phyloP scores from a whole-genome alignment of 176 grass and related monocot species.

The Musa schizocarpa region DNA sequence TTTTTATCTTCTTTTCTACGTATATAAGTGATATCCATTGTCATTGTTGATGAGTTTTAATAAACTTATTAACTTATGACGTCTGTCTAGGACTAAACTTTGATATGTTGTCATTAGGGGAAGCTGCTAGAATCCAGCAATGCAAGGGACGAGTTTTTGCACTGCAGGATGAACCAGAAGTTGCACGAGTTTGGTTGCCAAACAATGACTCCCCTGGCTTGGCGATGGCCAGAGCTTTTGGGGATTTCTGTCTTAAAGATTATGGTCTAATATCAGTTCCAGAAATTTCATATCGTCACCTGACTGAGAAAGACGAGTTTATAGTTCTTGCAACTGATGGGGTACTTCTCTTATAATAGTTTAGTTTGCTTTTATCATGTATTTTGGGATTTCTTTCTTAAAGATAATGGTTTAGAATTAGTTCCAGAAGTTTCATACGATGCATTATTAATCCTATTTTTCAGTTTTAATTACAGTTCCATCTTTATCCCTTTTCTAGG shows the following conservation, averaged over 20 bases:
- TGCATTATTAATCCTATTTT: too few species aligned
- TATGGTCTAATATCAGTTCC: slow-evolving; percentile 99
- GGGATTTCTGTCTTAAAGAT: slow-evolving; percentile 98
- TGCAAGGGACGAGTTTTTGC: slow-evolving; percentile 95
- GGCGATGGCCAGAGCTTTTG: slow-evolving; percentile 98
- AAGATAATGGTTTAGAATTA: too few species aligned
- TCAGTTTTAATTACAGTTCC: too few species aligned
- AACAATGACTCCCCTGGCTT: slow-evolving; percentile 92
- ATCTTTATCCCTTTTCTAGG: too few species aligned
- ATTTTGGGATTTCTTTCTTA: too few species aligned
- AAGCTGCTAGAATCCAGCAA: slow-evolving; percentile 83
- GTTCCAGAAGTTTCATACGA: too few species aligned
- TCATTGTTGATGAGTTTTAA: not conserved
- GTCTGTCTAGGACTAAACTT: not conserved
- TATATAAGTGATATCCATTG: not conserved
- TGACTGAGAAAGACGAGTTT: slow-evolving; percentile 83
- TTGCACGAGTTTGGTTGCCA: slow-evolving; percentile 93
- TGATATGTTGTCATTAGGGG: slow-evolving; percentile 30
- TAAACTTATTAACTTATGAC: not conserved
- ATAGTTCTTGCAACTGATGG: slow-evolving; percentile 91
- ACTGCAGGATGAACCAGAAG: slow-evolving; percentile 97
- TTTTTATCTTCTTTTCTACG: not conserved
- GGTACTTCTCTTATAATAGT: slow-evolving; percentile 40
- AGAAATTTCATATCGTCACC: slow-evolving; percentile 68
- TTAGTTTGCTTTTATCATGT: not conserved